Evolutionary conservation across 768 basidiomycete species (phyloP).

Genomic region (Plicaturopsis crispa): DNA sequence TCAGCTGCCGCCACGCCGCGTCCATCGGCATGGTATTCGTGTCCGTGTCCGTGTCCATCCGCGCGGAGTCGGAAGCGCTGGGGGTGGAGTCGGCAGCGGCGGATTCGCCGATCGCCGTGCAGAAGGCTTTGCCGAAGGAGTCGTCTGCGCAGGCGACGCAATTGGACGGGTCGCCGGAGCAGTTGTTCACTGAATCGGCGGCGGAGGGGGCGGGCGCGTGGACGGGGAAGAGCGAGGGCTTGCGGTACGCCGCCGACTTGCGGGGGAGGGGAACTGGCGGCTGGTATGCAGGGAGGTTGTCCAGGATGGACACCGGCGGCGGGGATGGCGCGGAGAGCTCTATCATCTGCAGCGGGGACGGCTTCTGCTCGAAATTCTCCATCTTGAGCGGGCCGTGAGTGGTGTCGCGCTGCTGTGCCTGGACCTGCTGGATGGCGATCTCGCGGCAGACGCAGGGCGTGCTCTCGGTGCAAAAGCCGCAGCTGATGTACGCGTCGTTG

Average conservation of each 20-base stretch:
- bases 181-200: constrained; percentile 29
- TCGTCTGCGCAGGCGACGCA: constrained; percentile 84
- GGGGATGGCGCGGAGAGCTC: constrained; percentile 10
- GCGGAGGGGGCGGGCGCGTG: constrained; percentile 25
- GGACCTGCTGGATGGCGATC: constrained; percentile 41
- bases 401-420: constrained; percentile 10
- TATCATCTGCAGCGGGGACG: constrained; percentile 7
- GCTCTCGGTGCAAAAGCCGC: constrained; percentile 69
- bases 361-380: constrained; percentile 15
- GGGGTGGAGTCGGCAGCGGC: constrained; percentile 32
- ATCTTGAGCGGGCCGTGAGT: constrained; percentile 17
- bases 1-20: constrained; percentile 78
- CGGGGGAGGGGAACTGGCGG: constrained; percentile 77
- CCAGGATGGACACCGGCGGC: constrained; percentile 50
- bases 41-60: too few relatives aligned
- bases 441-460: constrained; percentile 76
- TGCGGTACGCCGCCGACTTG: constrained; percentile 26
- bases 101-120: constrained; percentile 62
- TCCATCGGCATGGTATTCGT: constrained; percentile 67
- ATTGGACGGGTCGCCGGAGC: constrained; percentile 83
- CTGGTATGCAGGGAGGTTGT: constrained; percentile 73
- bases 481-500: constrained; percentile 21
- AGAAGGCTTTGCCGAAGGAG: constrained; percentile 83
- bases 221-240: constrained; percentile 49
- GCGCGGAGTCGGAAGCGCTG: not conserved